Percentiles rank a stretch among this genome's conserved stretches.
Evolutionary conservation across 306 rosid species (phyloP).

Genomic region (Cucumis sativus): Cucumber_9930_V3 NC_026658.2:21699501-21700000

Average conservation of each 20-base stretch:
- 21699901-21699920: conserved; percentile 39
- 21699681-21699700: no score
- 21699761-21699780: background rate
- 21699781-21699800: background rate
- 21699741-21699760: background rate
- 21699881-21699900: background rate
- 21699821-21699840: background rate
- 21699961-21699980: background rate
- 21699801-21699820: background rate
- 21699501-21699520: no score
- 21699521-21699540: no score
- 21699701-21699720: no score
- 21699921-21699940: conserved; percentile 25
- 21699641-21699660: no score
- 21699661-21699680: no score
- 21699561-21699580: no score
- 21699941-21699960: conserved; percentile 28
- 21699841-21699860: background rate
- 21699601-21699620: no score
- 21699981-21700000: background rate
- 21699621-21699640: no score
- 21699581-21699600: no score
- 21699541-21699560: no score
- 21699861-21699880: background rate
- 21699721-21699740: no score